Evolutionary conservation across 23 red algal genomes (phyloP).

Genomic region (Chondrus crispus): DNA sequence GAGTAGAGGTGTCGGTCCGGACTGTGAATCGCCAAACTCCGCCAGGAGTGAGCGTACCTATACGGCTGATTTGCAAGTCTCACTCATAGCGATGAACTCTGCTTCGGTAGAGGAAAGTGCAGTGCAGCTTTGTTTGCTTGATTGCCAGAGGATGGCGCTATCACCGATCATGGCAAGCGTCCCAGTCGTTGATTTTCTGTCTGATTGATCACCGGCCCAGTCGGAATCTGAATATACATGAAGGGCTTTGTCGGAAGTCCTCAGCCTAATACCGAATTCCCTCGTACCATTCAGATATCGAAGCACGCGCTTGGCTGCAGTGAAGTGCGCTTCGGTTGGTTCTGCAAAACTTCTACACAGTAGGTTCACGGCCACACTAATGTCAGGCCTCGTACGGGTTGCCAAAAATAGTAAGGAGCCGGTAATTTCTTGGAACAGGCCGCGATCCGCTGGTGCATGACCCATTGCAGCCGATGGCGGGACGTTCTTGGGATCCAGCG

Average conservation of each 20-base stretch:
- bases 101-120: neutral
- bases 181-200: neutral
- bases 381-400: neutral
- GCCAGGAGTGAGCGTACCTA: neutral
- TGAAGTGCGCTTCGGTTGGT: neutral
- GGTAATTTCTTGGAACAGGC: constrained; percentile 18
- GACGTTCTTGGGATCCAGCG: too few species aligned
- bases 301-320: constrained; percentile 2
- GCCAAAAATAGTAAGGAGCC: neutral
- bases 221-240: too few species aligned
- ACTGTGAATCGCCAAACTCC: neutral
- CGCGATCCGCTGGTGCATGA: too few species aligned
- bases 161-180: neutral
- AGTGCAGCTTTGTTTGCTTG: neutral
- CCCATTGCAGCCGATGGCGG: too few species aligned
- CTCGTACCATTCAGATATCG: neutral
- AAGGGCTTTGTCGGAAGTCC: too few species aligned
- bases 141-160: neutral
- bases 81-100: neutral
- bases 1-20: neutral
- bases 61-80: neutral
- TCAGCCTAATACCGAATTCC: too few species aligned
- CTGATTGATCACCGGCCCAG: neutral
- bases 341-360: neutral
- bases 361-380: neutral